Base-by-base conservation (phyloP, 441 rosid species). In the Oxalis stricta region DNA sequence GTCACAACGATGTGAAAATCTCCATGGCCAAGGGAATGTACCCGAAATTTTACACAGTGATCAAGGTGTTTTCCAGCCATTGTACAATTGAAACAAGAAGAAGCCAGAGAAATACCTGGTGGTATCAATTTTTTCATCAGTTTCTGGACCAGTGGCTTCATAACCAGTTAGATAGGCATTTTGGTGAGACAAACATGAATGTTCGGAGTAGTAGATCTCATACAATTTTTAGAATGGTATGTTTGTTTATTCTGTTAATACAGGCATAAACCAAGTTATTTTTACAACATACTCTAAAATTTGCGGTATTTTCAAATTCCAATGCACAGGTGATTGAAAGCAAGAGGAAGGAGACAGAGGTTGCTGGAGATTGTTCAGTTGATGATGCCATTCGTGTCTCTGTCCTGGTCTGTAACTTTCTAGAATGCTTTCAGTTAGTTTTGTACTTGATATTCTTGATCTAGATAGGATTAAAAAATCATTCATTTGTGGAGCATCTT, bases 121-220 rank as follows among this genome's bases (percentile, higher is more conserved):
- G n/a, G n/a, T n/a, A n/a, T n/a, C n/a, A n/a, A n/a, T n/a, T n/a
- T n/a, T n/a, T n/a, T n/a, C n/a, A n/a, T n/a, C n/a, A n/a, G n/a
- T n/a, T n/a, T n/a, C n/a, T n/a, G n/a, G n/a, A n/a, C n/a, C n/a
- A n/a, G n/a, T n/a, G n/a, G n/a, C n/a, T n/a, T n/a, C n/a, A n/a
- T n/a, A n/a, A n/a, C n/a, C 54, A 78, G 98, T 65, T 53, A 82
- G n/a, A 89, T 64, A 72, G 96, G 50, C 96, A 85, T 55, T 82
- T 89, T 57, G 94, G 96, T 0, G 96, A 80, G 76, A 89, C 98
- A 53, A 89, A 89, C 63, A 89, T 89, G 96, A 89, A 85, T 51
- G 71, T 70, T 48, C 79, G 82, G 14, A 89, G 98, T 59, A 89
- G 98, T 63, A 83, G 94, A 46, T 89, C 98, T 11, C 98, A 89